Evolutionary conservation across 2,329 filamentous ascomycete genomes (phyloP).

Genomic region (Cryphonectria carpinicola): DNA sequence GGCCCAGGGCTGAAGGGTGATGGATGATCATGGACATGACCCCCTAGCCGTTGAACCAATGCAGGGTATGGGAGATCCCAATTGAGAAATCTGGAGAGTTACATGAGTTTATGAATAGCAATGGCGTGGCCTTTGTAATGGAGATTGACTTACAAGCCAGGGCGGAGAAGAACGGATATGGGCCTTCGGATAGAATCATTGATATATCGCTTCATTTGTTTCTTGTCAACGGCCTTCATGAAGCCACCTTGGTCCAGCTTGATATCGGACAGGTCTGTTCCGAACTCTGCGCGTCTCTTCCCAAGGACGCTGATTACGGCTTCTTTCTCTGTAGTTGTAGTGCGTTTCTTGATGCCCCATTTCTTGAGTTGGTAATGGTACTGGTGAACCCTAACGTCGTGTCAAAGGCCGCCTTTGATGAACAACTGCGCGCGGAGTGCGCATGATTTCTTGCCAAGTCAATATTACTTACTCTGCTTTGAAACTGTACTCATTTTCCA

Average conservation of each 20-base stretch:
- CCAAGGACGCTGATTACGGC: constrained; percentile 21
- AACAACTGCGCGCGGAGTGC: not conserved
- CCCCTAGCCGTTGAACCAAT: not conserved
- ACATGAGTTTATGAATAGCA: too few relatives aligned
- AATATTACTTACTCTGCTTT: constrained; percentile 7
- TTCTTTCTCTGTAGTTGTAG: constrained; percentile 32
- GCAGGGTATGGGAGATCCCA: constrained; percentile 4
- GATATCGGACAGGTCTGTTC: not conserved
- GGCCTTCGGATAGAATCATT: constrained; percentile 27
- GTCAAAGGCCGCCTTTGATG: not conserved
- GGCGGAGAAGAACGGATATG: not conserved
- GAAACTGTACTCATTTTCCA: not conserved
- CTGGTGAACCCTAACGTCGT: constrained; percentile 31
- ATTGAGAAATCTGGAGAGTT: constrained; percentile 4
- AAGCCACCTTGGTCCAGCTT: constrained; percentile 29
- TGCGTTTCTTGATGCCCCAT: constrained; percentile 23
- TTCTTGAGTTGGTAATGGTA: constrained; percentile 16
- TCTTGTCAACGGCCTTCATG: constrained; percentile 30
- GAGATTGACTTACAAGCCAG: constrained; percentile 4
- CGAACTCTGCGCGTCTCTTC: constrained; percentile 1
- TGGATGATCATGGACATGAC: not conserved
- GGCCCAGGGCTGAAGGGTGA: constrained; percentile 8
- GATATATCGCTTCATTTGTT: constrained; percentile 32
- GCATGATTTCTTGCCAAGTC: not conserved
- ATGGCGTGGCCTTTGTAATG: too few relatives aligned